A percentile compares a stretch with the other conserved stretches of the same genome.
Evolutionary conservation across 768 basidiomycete species (phyloP).

Genomic region (Panellus pusillus): DNA sequence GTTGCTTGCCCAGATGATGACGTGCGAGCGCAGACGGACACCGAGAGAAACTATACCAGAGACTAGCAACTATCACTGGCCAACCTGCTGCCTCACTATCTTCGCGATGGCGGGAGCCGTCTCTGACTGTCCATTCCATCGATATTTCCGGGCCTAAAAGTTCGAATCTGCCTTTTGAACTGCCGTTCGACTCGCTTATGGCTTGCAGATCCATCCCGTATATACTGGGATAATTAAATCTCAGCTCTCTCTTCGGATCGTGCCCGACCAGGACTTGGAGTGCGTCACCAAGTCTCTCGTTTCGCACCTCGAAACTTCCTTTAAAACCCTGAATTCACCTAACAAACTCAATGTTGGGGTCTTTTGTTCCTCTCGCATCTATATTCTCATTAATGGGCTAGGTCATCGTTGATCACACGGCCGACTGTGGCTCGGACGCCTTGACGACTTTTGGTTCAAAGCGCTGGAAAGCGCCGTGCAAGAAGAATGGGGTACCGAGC

Average conservation of each 20-base stretch:
- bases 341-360: conserved; percentile 69
- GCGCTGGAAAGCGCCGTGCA: conserved; percentile 79
- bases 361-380: background rate
- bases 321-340: conserved; percentile 59
- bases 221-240: conserved; percentile 83
- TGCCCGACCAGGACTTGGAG: conserved; percentile 87
- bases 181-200: background rate
- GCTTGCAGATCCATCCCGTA: conserved; percentile 75
- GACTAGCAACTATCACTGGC: conserved; percentile 68
- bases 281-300: conserved; percentile 63
- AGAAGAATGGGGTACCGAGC: conserved; percentile 85
- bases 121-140: conserved; percentile 85
- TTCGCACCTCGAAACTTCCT: conserved; percentile 57
- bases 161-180: conserved; percentile 32
- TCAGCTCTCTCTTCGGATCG: conserved; percentile 87
- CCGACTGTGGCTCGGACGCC: conserved; percentile 94
- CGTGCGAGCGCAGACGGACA: conserved; percentile 66
- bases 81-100: conserved; percentile 67
- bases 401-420: conserved; percentile 79
- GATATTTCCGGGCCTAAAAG: conserved; percentile 81
- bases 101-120: conserved; percentile 87
- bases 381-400: conserved; percentile 29
- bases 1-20: conserved; percentile 55
- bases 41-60: conserved; percentile 70
- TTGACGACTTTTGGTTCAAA: conserved; percentile 84